phyloP scores from a whole-genome alignment of 2,329 filamentous ascomycete species.

The Cladophialophora exuberans region DNA sequence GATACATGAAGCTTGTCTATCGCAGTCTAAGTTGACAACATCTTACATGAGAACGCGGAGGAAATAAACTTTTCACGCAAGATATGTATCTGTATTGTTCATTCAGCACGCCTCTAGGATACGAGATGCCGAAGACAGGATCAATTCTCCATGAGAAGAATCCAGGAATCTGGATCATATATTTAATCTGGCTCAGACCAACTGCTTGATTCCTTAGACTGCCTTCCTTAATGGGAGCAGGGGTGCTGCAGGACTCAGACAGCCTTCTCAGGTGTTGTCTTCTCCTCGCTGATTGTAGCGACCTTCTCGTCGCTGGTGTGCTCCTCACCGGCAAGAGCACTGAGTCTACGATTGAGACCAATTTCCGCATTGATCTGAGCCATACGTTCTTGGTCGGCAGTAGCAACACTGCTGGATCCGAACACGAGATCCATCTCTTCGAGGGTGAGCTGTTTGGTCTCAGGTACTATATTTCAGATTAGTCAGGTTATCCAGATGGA shows the following conservation, averaged over 20 bases:
- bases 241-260: not conserved
- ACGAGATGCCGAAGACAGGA: too few relatives aligned
- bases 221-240: too few relatives aligned
- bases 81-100: too few relatives aligned
- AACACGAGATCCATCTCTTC: constrained; percentile 40
- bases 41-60: too few relatives aligned
- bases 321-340: constrained; percentile 17
- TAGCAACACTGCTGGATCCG: constrained; percentile 65
- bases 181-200: too few relatives aligned
- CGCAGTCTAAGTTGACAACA: too few relatives aligned
- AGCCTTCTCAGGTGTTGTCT: constrained; percentile 10
- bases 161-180: too few relatives aligned
- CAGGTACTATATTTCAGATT: constrained; percentile 36
- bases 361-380: constrained; percentile 73
- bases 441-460: constrained; percentile 39
- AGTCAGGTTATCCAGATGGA: not conserved
- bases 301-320: constrained; percentile 26
- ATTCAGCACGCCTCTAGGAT: too few relatives aligned
- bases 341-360: constrained; percentile 52
- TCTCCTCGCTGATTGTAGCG: constrained; percentile 13
- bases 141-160: too few relatives aligned
- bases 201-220: too few relatives aligned
- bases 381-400: constrained; percentile 71
- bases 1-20: too few relatives aligned
- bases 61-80: too few relatives aligned